These are phyloP conservation scores for Penicilliopsis zonata DNA, from an alignment of 495 filamentous ascomycete species.

Conservation along the genomic window DNA sequence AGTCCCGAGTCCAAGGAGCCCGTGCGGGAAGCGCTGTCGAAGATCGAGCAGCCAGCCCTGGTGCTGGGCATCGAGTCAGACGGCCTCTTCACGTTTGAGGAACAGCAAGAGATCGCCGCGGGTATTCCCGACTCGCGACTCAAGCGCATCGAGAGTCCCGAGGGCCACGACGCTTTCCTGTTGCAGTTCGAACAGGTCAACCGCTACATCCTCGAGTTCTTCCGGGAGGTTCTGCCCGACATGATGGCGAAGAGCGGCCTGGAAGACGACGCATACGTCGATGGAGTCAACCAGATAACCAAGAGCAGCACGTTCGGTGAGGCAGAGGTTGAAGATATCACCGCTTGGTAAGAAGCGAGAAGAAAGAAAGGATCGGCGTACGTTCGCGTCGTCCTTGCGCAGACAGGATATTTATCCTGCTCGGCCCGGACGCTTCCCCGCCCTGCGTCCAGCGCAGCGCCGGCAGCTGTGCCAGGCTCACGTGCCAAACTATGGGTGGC, in stretches of 20 bases:
- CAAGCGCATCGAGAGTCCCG: slow-evolving; percentile 78
- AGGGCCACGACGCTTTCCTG: slow-evolving; percentile 94
- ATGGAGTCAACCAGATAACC: slow-evolving; percentile 36
- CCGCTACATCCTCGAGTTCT: slow-evolving; percentile 68
- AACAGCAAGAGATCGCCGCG: slow-evolving; percentile 82
- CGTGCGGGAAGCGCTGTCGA: slow-evolving; percentile 59
- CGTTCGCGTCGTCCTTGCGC: too few species aligned
- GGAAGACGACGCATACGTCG: slow-evolving; percentile 22
- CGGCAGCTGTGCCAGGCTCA: too few species aligned
- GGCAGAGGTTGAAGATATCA: slow-evolving; percentile 94
- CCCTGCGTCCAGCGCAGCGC: too few species aligned
- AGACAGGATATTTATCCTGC: too few species aligned
- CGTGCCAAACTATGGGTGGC: too few species aligned
- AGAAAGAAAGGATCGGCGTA: too few species aligned
- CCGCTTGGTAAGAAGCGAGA: slow-evolving; percentile 64
- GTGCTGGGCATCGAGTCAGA: slow-evolving; percentile 91
- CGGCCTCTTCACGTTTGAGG: slow-evolving; percentile 90
- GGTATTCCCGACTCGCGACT: slow-evolving; percentile 69
- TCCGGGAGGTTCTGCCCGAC: slow-evolving; percentile 70
- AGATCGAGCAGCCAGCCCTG: slow-evolving; percentile 77
- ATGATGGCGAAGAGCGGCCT: slow-evolving; percentile 58
- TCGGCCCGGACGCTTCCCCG: too few species aligned
- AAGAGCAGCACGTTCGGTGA: slow-evolving; percentile 89
- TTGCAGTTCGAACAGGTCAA: slow-evolving; percentile 98
- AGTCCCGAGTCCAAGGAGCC: slow-evolving; percentile 30